These are phyloP conservation scores for Leptosphaerulina australis DNA, from an alignment of 2,329 filamentous ascomycete species.

Conservation along the genomic window DNA sequence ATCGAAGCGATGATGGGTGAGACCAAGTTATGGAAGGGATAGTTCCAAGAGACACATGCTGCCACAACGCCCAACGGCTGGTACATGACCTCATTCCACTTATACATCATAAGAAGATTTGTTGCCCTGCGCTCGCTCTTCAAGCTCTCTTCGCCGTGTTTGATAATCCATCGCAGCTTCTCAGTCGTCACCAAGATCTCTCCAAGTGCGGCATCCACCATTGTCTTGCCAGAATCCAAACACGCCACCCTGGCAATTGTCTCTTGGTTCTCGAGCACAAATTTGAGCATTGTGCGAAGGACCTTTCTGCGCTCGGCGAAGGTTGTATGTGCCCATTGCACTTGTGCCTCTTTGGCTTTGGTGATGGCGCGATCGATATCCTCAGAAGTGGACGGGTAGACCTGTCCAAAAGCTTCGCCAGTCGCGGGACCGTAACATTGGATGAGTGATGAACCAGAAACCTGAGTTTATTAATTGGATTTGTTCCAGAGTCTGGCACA, in stretches of 20 bases:
- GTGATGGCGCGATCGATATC: constrained; percentile 81
- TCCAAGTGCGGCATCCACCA: constrained; percentile 90
- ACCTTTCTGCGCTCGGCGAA: constrained; percentile 80
- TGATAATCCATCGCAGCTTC: constrained; percentile 92
- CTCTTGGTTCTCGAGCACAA: constrained; percentile 87
- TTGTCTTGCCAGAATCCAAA: constrained; percentile 93
- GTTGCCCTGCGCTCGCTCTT: constrained; percentile 75
- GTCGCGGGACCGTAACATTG: constrained; percentile 91
- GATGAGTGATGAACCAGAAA: constrained; percentile 69
- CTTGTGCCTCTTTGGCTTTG: constrained; percentile 75
- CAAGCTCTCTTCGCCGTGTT: constrained; percentile 85
- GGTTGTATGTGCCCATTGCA: constrained; percentile 75
- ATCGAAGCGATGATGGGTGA: constrained; percentile 88
- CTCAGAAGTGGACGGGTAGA: constrained; percentile 76
- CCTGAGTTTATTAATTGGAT: constrained; percentile 43
- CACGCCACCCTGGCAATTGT: constrained; percentile 84
- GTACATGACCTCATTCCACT: constrained; percentile 86
- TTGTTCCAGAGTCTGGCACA: neutral
- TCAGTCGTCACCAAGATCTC: constrained; percentile 94
- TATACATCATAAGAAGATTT: constrained; percentile 93
- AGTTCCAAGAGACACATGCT: constrained; percentile 96
- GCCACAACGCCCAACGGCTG: constrained; percentile 93
- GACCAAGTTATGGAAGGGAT: constrained; percentile 88
- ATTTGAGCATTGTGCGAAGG: constrained; percentile 78
- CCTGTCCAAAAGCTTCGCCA: constrained; percentile 77